Percentiles rank a stretch among this genome's conserved stretches.
Conservation (phyloP, 2,329 filamentous ascomycete genomes). For the Diaporthe helianthi region DNA sequence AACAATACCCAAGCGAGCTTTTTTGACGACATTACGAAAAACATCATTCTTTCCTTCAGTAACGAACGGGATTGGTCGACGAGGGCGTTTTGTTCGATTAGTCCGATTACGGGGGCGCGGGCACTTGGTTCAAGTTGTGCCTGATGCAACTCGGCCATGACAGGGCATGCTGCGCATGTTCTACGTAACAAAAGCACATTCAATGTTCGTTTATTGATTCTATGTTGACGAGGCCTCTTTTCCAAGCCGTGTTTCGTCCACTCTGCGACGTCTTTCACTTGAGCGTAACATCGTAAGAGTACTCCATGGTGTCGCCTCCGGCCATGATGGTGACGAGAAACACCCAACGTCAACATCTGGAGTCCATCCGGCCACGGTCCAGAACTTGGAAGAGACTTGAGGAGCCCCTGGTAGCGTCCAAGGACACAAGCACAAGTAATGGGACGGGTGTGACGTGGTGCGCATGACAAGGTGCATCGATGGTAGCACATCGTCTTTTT, state of each 20-base stretch:
- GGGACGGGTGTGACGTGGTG: not conserved
- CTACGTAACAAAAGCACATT: not conserved
- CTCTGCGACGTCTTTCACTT: no score
- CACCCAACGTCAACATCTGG: not conserved
- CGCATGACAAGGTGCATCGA: no score
- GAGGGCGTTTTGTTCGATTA: not conserved
- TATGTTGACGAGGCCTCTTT: not conserved
- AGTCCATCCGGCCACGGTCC: not conserved
- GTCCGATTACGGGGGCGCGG: not conserved
- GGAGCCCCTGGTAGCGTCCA: not conserved
- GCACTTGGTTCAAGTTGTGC: not conserved
- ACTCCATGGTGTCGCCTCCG: not conserved
- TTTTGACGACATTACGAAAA: slow-evolving; percentile 19
- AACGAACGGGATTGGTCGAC: not conserved
- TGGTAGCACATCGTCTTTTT: not conserved
- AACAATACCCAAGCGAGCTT: slow-evolving; percentile 29
- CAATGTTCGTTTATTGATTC: not conserved
- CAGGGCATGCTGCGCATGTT: not conserved
- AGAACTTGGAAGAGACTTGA: not conserved
- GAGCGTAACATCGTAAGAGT: no score
- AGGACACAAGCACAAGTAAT: not conserved
- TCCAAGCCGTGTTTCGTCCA: not conserved
- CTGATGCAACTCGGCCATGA: not conserved
- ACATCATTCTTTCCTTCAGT: not conserved
- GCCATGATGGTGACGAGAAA: not conserved